Evolutionary conservation across 2,329 filamentous ascomycete species (phyloP), one percentile per base, ranked within the genome.

Genomic region (Fusarium vanettenii): DNA sequence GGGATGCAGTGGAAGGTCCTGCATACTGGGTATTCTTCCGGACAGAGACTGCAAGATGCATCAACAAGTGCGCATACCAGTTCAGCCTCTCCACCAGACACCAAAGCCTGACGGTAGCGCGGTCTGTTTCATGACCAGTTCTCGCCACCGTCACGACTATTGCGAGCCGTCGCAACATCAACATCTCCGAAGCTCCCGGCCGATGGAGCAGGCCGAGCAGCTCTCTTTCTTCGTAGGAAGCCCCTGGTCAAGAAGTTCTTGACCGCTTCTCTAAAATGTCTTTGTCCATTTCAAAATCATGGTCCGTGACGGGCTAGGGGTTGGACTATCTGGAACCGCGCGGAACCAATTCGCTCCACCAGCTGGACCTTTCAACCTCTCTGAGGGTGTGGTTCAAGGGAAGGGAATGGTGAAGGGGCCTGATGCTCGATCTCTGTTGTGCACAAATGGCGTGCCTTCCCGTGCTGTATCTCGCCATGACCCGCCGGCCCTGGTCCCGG

Each of bases 401-500:
- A 31, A 31, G 29, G 29, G 29, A 31, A 31, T 10, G 59, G 43
- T 29, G 37, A 62, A 31, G 57, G 43, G 29, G 59, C 39, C 37
- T 65, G 66, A 64, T 33, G 61, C 65, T 71, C 48, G 45, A 67
- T 67, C 65, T 69, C 60, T 50, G 33, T 43, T 52, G 71, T 71
- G 66, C 68, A 75, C 76, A 75, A 67, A 76, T 76, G 72, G 68
- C 74, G 76, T 78, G 64, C 70, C 67, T 55, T 65, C 52, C 67
- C 66, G 60, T 69, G 70, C 67, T 72, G 75, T 65, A 70, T 74
- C 73, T 71, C 62, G 41, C 64, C 68, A 72, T 71, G 59, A 72
- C 69, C 67, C 71, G 66, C 62, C 27, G 64, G 67, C 74, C 71
- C 76, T 68, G 50, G 71, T 73, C 76, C 73, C 45, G 64, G 70